Evolutionary conservation across 306 rosid species (phyloP), one percentile per base, ranked within the genome.

Genomic region (Amphicarpaea edgeworthii): DNA sequence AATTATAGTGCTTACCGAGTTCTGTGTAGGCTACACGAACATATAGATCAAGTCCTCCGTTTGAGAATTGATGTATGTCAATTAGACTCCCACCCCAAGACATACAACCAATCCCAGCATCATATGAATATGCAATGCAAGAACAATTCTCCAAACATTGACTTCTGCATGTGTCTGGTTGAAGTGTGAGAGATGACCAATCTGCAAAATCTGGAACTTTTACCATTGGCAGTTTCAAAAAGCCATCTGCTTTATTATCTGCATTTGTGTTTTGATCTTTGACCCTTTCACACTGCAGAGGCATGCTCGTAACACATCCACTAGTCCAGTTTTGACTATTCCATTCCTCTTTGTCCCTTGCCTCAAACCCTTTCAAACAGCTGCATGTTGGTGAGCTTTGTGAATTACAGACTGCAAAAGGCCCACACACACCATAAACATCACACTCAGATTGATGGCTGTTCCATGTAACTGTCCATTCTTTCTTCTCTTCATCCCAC

Each of bases 281-380:
- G 45, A 3, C 1, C 41, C 54, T 77, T 49, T 62, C 76, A 75
- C 88, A 87, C 21, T 69, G 40, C 73, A 90, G 42, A 1, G 68
- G 66, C 10, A 30, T 73, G 16, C 10, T 58, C 26, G 75, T 79
- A 42, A 72, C 62, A 21, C 83, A 72, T 12, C 79, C 83, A 23
- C 42, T 51, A 2, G 73, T 73, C 86, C 85, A 87, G 17, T 66
- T 68, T 2, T 71, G 43, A 0, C 0, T 30, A 3, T 72, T 46
- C 90, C 91, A 87, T 1, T 71, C 85, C 12, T 57, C 19, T 11
- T 1, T 23, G 12, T 78, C 75, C 37, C 58, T 83, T 1, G 88
- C 82, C 12, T 28, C 67, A 59, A 79, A 89, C 34, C 91, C 93
- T 15, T 12, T 68, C 45, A 83, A 71, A 64, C 90, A 89, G 8